Evolutionary conservation across 1,284 basidiomycete genomes (phyloP).

Genomic region (Tilletiaria anomala): DNA sequence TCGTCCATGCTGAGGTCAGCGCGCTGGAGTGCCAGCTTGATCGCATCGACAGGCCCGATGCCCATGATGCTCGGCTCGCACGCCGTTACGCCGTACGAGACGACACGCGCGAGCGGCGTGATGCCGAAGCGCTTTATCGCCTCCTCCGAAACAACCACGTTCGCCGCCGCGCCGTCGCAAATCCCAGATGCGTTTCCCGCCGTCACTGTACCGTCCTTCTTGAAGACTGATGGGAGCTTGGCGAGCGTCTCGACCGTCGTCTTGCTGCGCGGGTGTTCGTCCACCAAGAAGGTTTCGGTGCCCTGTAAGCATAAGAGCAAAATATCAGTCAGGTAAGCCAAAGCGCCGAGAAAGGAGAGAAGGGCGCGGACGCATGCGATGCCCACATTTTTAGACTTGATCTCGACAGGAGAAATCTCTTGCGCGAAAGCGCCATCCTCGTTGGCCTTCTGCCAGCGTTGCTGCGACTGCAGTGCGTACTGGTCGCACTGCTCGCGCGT

Average conservation of each 20-base stretch:
- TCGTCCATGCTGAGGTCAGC: conserved; percentile 41
- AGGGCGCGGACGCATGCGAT: neutral
- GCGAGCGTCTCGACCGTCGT: conserved; percentile 85
- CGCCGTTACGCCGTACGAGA: conserved; percentile 50
- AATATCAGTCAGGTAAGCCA: neutral
- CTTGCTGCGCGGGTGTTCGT: conserved; percentile 53
- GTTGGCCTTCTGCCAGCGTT: conserved; percentile 41
- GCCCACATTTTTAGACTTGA: conserved; percentile 33
- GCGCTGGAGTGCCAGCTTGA: conserved; percentile 39
- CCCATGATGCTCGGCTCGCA: conserved; percentile 49
- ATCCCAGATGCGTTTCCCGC: conserved; percentile 90
- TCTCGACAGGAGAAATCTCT: conserved; percentile 40
- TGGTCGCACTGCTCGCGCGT: conserved; percentile 68
- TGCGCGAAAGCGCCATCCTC: conserved; percentile 42
- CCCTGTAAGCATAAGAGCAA: conserved; percentile 5
- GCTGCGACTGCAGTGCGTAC: conserved; percentile 40
- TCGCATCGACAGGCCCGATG: conserved; percentile 47
- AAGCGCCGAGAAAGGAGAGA: no score
- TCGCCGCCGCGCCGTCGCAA: conserved; percentile 92
- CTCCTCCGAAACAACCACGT: conserved; percentile 80
- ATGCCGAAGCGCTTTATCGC: conserved; percentile 70
- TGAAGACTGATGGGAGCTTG: conserved; percentile 72
- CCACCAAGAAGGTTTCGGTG: conserved; percentile 32
- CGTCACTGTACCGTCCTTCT: conserved; percentile 73
- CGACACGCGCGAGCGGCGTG: conserved; percentile 75